Evolutionary conservation across 106 monocot genomes (phyloP).

Genomic region (Apostasia shenzhenica): DNA sequence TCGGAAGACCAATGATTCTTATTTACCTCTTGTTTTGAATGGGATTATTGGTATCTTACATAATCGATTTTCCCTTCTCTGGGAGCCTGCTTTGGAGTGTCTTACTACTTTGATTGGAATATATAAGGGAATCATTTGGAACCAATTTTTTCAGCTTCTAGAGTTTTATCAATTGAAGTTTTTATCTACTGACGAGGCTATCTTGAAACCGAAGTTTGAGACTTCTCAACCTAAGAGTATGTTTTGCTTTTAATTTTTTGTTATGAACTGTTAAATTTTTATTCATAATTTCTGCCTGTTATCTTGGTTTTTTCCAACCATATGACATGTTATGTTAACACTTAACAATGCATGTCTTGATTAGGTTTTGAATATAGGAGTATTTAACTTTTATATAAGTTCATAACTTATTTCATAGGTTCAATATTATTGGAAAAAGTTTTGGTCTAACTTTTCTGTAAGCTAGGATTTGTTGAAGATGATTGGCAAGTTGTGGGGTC

Average conservation of each 20-base stretch:
- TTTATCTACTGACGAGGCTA: conserved; percentile 19
- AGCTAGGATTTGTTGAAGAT: too few relatives aligned
- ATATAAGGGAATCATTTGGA: conserved; percentile 49
- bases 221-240: conserved; percentile 30
- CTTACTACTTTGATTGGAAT: conserved; percentile 40
- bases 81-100: conserved; percentile 63
- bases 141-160: conserved; percentile 42
- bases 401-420: too few relatives aligned
- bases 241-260: background rate
- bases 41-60: conserved; percentile 78
- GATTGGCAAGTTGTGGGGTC: too few relatives aligned
- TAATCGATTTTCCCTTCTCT: conserved; percentile 58
- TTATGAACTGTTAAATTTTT: too few relatives aligned
- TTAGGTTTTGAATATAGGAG: too few relatives aligned
- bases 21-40: conserved; percentile 61
- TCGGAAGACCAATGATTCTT: conserved; percentile 35
- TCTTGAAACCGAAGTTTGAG: conserved; percentile 12
- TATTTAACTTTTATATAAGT: too few relatives aligned
- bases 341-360: too few relatives aligned
- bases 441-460: too few relatives aligned
- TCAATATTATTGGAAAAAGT: too few relatives aligned
- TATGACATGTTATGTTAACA: too few relatives aligned
- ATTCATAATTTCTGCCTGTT: too few relatives aligned
- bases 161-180: conserved; percentile 32
- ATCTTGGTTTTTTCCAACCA: too few relatives aligned